Percentiles rank a stretch among this genome's conserved stretches.
Evolutionary conservation across 106 monocot species (phyloP).

Genomic region (Dendrobium catenatum): DNA sequence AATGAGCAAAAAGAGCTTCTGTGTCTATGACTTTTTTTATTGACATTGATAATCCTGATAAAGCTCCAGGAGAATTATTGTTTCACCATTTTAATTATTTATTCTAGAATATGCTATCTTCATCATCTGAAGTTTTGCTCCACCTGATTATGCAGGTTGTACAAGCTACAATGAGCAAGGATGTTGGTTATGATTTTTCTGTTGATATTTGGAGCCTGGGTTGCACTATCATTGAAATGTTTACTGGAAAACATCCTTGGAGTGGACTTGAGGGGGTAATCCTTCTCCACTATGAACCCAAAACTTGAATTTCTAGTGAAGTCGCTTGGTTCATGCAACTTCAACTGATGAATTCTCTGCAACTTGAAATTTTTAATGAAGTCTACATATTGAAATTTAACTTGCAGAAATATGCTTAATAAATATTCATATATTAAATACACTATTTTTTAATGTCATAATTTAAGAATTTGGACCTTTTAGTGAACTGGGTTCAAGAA

Average conservation of each 20-base stretch:
- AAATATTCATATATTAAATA: background rate
- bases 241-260: conserved; percentile 89
- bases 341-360: background rate
- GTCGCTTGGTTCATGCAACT: background rate
- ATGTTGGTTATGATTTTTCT: conserved; percentile 71
- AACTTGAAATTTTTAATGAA: too few species aligned
- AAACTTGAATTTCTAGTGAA: background rate
- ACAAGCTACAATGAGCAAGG: conserved; percentile 85
- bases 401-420: background rate
- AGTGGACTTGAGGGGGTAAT: conserved; percentile 74
- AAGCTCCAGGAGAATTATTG: background rate
- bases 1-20: background rate
- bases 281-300: background rate
- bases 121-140: background rate
- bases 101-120: background rate
- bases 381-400: background rate
- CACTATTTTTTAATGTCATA: background rate
- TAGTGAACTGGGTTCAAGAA: background rate
- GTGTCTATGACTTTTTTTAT: background rate
- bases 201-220: conserved; percentile 99
- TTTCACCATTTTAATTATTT: background rate
- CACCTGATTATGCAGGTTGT: conserved; percentile 42
- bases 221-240: conserved; percentile 96
- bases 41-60: background rate
- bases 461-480: background rate